Evolutionary conservation across 495 filamentous ascomycete species (phyloP).

Genomic region (Durotheca rogersii): DNA sequence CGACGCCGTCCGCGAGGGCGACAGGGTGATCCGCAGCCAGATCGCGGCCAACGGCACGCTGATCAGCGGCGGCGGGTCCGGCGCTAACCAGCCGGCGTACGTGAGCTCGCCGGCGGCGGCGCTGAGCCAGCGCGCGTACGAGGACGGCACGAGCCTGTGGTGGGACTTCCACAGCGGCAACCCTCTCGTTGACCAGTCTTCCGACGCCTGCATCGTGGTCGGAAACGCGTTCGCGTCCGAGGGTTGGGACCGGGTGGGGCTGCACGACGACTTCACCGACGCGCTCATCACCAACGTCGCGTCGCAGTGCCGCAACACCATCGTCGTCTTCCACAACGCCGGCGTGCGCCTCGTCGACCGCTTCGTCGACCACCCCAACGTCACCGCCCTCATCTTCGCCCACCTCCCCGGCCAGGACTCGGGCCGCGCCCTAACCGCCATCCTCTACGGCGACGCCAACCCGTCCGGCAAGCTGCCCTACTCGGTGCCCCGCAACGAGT

Average conservation of each 20-base stretch:
- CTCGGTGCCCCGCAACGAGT: conserved; percentile 63
- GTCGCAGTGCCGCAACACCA: conserved; percentile 57
- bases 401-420: conserved; percentile 64
- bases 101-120: conserved; percentile 60
- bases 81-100: conserved; percentile 55
- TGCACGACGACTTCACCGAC: conserved; percentile 56
- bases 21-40: conserved; percentile 31
- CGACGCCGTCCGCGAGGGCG: conserved; percentile 33
- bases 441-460: conserved; percentile 61
- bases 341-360: conserved; percentile 59
- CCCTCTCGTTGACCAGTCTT: conserved; percentile 45
- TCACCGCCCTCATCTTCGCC: conserved; percentile 62
- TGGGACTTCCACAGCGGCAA: conserved; percentile 49
- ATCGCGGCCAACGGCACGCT: conserved; percentile 55
- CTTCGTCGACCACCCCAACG: conserved; percentile 61
- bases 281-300: conserved; percentile 59
- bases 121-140: conserved; percentile 52
- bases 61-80: conserved; percentile 60
- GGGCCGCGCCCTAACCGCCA: conserved; percentile 55
- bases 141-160: conserved; percentile 56
- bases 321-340: conserved; percentile 63
- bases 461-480: conserved; percentile 70
- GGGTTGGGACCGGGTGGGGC: conserved; percentile 44
- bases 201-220: conserved; percentile 68
- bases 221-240: conserved; percentile 63